Base-by-base conservation (phyloP, 1,284 basidiomycete species). In the Afroboletus lepidellus region DNA sequence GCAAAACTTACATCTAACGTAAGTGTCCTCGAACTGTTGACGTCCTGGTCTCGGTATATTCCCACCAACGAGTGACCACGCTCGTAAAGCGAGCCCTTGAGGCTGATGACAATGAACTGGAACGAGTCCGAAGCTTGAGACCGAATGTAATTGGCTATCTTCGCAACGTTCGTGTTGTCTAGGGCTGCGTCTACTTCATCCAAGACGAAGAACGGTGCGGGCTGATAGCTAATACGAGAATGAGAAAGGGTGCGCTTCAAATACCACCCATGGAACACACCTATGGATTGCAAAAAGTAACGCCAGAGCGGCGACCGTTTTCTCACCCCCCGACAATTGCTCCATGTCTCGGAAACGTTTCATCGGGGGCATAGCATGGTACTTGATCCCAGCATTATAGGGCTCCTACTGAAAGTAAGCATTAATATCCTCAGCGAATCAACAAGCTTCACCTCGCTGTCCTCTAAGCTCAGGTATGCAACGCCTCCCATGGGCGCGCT, bases 261-360 rank as follows among this genome's bases (percentile, higher is more conserved):
- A 8, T 21, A 25, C 16, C 25, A 34, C 13, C 18, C 29, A 33
- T 23, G 18, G 5, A 24, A 3, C 50, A 46, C 30, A 88, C 90
- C 89, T 93, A 71, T 99, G 96, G 52, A 99, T 97, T 13, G 96
- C 94, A 66, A 99, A 98, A 25, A 99, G 77, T 18, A 99, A 76
- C 1, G 96, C 95, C 18, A 99, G 76, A 7, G 97, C 96, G 4
- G 97, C 97, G 57, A 99, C 96, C 0, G 96, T 98, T 76, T 98
- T 98, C 70, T 99, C 97, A 23, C 97, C 97, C 48, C 96, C 97
- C 0, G 94, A 98, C 6, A 99, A 77, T 69, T 98, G 95, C 56
- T 98, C 95, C 91, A 99, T 99, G 69, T 99, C 97, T 58, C 95
- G 83, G 79, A 99, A 99, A 7, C 94, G 90, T 71, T 99, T 99